Percentiles rank a stretch among this genome's conserved stretches.
These are phyloP conservation scores for Daldinia vernicosa DNA, from an alignment of 495 filamentous ascomycete genomes.

Conservation along the genomic window DNA sequence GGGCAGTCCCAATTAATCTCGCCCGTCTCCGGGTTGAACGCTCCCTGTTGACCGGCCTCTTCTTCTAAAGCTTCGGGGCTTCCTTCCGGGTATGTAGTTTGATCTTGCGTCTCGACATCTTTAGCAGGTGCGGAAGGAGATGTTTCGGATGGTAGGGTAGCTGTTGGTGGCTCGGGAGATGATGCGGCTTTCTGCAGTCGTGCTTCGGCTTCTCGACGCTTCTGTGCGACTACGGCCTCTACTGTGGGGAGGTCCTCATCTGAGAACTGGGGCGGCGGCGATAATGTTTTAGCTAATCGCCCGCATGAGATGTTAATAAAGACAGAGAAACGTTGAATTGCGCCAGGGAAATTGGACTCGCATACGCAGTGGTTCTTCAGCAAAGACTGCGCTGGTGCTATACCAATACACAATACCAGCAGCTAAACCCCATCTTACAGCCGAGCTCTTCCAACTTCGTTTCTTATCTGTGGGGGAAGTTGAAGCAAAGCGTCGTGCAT, in stretches of 20 bases:
- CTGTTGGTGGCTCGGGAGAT: conserved; percentile 40
- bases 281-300: conserved; percentile 44
- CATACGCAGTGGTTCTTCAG: conserved; percentile 82
- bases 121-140: conserved; percentile 37
- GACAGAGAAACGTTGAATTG: neutral
- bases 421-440: conserved; percentile 77
- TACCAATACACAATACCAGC: conserved; percentile 87
- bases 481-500: conserved; percentile 72
- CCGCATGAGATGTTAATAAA: neutral
- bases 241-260: conserved; percentile 59
- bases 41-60: conserved; percentile 84
- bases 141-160: conserved; percentile 29
- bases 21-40: conserved; percentile 97
- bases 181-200: conserved; percentile 36
- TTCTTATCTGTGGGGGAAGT: conserved; percentile 71
- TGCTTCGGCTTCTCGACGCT: conserved; percentile 53
- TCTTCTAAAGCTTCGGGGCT: conserved; percentile 72
- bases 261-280: conserved; percentile 53
- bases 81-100: conserved; percentile 34
- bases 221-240: conserved; percentile 61
- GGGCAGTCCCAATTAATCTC: conserved; percentile 99
- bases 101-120: conserved; percentile 28
- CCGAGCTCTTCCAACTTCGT: conserved; percentile 85
- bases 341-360: neutral
- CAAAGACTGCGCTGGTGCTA: conserved; percentile 86